Conservation (phyloP, 2,329 filamentous ascomycete genomes). For the Arthrobotrys entomopaga region DNA sequence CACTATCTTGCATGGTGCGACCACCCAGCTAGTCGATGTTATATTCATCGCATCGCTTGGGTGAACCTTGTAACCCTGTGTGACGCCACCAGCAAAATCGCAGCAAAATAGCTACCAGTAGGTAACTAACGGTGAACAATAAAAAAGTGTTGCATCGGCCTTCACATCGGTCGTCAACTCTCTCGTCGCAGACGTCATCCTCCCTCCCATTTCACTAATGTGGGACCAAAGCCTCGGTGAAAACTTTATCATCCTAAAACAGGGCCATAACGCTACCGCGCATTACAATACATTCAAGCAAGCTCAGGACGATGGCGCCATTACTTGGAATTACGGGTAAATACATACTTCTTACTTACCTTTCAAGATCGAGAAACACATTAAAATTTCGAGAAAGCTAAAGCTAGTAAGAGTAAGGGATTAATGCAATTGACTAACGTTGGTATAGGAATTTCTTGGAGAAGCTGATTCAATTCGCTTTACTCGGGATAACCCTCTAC, state of each 20-base stretch:
- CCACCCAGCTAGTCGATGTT: background rate
- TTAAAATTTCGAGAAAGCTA: too few relatives aligned
- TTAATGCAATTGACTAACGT: background rate
- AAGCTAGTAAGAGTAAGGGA: too few relatives aligned
- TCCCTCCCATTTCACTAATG: constrained; percentile 75
- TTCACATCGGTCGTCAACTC: constrained; percentile 78
- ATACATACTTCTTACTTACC: background rate
- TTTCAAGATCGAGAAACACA: too few relatives aligned
- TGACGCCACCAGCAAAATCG: constrained; percentile 26
- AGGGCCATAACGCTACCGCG: constrained; percentile 67
- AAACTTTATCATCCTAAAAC: constrained; percentile 74
- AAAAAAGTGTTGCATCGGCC: constrained; percentile 71
- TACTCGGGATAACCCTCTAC: constrained; percentile 74
- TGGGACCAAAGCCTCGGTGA: constrained; percentile 77
- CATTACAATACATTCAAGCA: constrained; percentile 77
- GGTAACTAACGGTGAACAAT: constrained; percentile 29
- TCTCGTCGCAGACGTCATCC: constrained; percentile 75
- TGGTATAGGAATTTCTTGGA: constrained; percentile 69
- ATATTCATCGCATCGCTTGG: background rate
- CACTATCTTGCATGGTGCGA: background rate
- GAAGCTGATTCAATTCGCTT: constrained; percentile 73
- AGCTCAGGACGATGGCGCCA: constrained; percentile 75
- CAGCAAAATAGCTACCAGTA: constrained; percentile 16
- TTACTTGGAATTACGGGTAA: constrained; percentile 77
- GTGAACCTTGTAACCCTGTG: constrained; percentile 21